A percentile compares a stretch with the other conserved stretches of the same genome.
These are phyloP conservation scores for Aegilops umbellulata DNA, from an alignment of 176 grass and related monocot species.

Conservation along the genomic window DNA sequence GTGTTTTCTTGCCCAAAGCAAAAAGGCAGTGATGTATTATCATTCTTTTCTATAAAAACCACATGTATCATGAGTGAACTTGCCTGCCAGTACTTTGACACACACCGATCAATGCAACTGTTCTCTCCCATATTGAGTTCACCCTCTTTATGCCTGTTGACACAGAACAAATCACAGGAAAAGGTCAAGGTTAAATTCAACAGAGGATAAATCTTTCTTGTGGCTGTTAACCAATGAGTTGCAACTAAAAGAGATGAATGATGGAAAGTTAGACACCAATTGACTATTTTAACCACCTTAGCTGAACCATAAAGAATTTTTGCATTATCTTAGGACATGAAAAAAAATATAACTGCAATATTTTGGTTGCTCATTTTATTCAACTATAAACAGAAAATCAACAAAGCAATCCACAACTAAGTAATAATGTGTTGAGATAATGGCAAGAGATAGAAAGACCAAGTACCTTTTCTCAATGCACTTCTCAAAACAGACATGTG, in stretches of 20 bases:
- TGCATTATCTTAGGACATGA: background rate
- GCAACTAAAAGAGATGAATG: background rate
- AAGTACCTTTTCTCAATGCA: constrained; percentile 85
- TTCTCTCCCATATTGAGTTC: constrained; percentile 99
- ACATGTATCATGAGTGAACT: constrained; percentile 21
- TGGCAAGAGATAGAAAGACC: background rate
- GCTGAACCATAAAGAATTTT: background rate
- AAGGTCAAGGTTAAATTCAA: background rate
- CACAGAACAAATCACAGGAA: constrained; percentile 1
- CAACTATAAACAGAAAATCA: background rate
- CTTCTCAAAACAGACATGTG: constrained; percentile 80
- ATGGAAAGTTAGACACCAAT: background rate
- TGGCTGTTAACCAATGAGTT: background rate
- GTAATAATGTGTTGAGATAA: background rate
- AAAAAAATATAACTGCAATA: background rate
- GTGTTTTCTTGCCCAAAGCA: background rate
- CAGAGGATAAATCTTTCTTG: background rate
- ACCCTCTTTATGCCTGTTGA: constrained; percentile 83
- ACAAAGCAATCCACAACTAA: background rate
- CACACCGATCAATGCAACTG: constrained; percentile 97
- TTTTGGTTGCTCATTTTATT: background rate
- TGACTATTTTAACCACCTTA: background rate
- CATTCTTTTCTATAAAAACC: background rate
- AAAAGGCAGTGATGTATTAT: background rate
- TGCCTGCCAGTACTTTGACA: constrained; percentile 97